Conservation (phyloP, 805 yeast species). For the Candida michaelii region DNA sequence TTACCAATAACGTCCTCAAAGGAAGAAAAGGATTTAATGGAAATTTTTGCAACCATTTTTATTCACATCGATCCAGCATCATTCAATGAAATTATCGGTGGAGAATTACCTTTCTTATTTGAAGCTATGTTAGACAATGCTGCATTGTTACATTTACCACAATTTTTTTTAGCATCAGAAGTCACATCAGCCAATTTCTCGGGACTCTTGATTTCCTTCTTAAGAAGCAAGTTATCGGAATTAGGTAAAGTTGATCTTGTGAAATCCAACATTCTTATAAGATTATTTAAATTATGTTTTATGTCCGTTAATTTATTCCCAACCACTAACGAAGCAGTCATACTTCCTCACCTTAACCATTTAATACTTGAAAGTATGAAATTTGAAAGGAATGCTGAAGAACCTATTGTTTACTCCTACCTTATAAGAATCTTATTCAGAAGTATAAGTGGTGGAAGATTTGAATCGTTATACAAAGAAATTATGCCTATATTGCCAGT, state of each 20-base stretch:
- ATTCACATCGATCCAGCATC: slow-evolving; percentile 94
- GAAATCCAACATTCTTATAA: slow-evolving; percentile 74
- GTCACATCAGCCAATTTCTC: slow-evolving; percentile 91
- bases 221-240: slow-evolving; percentile 69
- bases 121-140: slow-evolving; percentile 79
- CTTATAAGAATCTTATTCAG: slow-evolving; percentile 86
- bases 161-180: slow-evolving; percentile 90
- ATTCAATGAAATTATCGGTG: slow-evolving; percentile 85
- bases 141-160: slow-evolving; percentile 86
- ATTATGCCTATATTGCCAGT: slow-evolving; percentile 89
- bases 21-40: slow-evolving; percentile 95
- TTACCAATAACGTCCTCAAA: slow-evolving; percentile 84
- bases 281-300: slow-evolving; percentile 88
- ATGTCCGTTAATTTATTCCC: slow-evolving; percentile 96
- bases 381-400: slow-evolving; percentile 79
- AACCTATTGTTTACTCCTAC: slow-evolving; percentile 87
- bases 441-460: slow-evolving; percentile 95
- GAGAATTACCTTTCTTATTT: slow-evolving; percentile 76
- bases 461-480: slow-evolving; percentile 88
- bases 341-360: slow-evolving; percentile 83
- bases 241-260: slow-evolving; percentile 79
- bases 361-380: slow-evolving; percentile 78
- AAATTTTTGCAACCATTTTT: slow-evolving; percentile 88
- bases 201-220: slow-evolving; percentile 74
- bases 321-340: slow-evolving; percentile 77